Conservation (phyloP, 2,329 filamentous ascomycete species). For the Colletotrichum karsti region DNA sequence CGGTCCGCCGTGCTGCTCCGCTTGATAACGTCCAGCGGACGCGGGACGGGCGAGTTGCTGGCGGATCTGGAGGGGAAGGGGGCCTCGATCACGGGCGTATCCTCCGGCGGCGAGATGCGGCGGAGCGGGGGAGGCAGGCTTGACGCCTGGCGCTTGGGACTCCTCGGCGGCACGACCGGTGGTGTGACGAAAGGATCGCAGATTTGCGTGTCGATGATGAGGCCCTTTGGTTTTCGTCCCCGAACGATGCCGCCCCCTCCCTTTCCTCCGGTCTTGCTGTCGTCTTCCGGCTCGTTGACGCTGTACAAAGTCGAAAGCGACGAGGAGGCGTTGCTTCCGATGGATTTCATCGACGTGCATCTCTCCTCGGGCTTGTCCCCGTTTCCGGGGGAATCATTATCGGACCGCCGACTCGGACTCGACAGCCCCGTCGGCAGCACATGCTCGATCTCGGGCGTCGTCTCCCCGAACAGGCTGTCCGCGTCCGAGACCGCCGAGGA, state of each 20-base stretch:
- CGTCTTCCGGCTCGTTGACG: conserved; percentile 56
- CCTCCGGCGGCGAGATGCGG: neutral
- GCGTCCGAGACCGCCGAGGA: conserved; percentile 32
- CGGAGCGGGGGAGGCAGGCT: conserved; percentile 9
- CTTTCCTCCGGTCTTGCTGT: conserved; percentile 15
- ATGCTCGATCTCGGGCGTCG: conserved; percentile 43
- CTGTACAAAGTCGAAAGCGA: conserved; percentile 66
- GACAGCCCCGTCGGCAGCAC: conserved; percentile 43
- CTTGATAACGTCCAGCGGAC: conserved; percentile 5
- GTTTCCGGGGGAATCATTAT: conserved; percentile 31
- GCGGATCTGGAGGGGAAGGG: neutral
- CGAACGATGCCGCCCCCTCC: neutral
- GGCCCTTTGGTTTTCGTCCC: conserved; percentile 1
- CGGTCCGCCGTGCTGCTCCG: neutral
- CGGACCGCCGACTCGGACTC: conserved; percentile 52
- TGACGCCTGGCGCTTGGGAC: neutral
- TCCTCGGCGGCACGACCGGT: conserved; percentile 1
- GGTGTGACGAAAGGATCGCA: conserved; percentile 27
- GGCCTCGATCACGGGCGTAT: neutral
- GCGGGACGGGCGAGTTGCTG: conserved; percentile 19
- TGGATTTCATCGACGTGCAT: conserved; percentile 36
- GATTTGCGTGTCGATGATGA: conserved; percentile 23
- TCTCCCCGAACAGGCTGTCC: conserved; percentile 50
- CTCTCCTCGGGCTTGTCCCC: conserved; percentile 15
- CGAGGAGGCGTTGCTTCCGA: conserved; percentile 57